Conservation (phyloP, 352 stramenopile species). For the Pythium myriotylum region DNA sequence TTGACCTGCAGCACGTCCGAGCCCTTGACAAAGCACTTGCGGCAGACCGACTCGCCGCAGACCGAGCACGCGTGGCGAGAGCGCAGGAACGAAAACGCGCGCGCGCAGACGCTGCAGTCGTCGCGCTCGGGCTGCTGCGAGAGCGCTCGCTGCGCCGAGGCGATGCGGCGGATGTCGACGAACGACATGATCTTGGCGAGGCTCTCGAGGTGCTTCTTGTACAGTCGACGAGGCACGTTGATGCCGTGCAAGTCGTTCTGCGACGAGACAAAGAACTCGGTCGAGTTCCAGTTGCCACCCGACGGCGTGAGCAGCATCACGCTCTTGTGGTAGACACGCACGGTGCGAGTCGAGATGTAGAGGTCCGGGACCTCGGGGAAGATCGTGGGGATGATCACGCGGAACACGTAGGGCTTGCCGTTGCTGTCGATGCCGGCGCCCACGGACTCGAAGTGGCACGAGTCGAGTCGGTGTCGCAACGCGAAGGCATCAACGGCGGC, state of each 20-base stretch:
- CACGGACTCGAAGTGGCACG: slow-evolving; percentile 10
- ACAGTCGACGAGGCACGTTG: slow-evolving; percentile 4
- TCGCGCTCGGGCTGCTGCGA: neutral
- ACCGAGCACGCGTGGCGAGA: neutral
- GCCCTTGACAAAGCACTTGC: slow-evolving; percentile 5
- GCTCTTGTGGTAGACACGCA: slow-evolving; percentile 5
- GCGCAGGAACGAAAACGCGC: neutral
- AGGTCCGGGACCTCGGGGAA: slow-evolving; percentile 8
- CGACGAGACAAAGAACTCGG: slow-evolving; percentile 16
- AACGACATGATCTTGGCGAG: slow-evolving; percentile 1
- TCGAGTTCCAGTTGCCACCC: neutral
- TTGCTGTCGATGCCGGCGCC: slow-evolving; percentile 6
- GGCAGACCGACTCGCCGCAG: neutral
- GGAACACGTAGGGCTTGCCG: slow-evolving; percentile 8
- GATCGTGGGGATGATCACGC: slow-evolving; percentile 2
- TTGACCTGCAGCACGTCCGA: neutral
- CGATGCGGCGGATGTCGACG: neutral
- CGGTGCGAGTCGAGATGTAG: slow-evolving; percentile 4
- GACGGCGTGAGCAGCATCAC: slow-evolving; percentile 9
- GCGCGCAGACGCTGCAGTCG: neutral
- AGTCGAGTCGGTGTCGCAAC: slow-evolving; percentile 9
- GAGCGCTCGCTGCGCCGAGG: neutral
- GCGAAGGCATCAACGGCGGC: slow-evolving; percentile 9
- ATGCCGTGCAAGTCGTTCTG: slow-evolving; percentile 10
- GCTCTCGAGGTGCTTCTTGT: slow-evolving; percentile 4